Conservation (phyloP, 106 monocot species). For the Cymbidium sinense region DNA sequence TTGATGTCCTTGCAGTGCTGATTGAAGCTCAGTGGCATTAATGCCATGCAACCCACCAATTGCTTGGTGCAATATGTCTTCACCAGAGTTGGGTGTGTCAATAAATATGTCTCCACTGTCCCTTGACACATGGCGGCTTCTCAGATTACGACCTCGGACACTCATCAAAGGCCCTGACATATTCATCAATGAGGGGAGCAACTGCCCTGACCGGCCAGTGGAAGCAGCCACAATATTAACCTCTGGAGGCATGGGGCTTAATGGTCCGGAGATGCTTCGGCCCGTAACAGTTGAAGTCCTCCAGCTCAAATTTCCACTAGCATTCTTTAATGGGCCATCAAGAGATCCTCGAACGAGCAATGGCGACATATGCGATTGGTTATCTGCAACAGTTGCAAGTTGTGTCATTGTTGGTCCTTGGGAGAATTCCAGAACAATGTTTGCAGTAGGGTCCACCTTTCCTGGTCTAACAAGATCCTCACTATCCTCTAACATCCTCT, state of each 20-base stretch:
- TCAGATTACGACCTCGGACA: conserved; percentile 60
- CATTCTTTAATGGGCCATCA: conserved; percentile 71
- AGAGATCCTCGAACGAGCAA: conserved; percentile 92
- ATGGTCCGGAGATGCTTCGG: conserved; percentile 82
- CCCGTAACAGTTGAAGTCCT: conserved; percentile 71
- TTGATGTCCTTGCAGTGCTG: conserved; percentile 84
- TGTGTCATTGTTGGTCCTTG: conserved; percentile 66
- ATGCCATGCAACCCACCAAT: conserved; percentile 45
- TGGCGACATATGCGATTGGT: conserved; percentile 97
- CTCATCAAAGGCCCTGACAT: conserved; percentile 98
- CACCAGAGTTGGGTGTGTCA: conserved; percentile 83
- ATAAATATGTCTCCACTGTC: conserved; percentile 81
- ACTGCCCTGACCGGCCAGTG: conserved; percentile 80
- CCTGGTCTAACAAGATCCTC: conserved; percentile 52
- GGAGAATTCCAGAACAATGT: conserved; percentile 82
- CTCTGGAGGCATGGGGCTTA: conserved; percentile 76
- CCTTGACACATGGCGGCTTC: conserved; percentile 94
- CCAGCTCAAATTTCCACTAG: conserved; percentile 87
- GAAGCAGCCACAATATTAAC: conserved; percentile 44
- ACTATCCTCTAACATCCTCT: conserved; percentile 87
- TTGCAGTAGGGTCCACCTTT: conserved; percentile 53
- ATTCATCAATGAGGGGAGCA: conserved; percentile 83
- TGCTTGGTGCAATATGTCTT: conserved; percentile 56
- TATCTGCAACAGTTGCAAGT: conserved; percentile 61
- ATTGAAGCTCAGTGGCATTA: conserved; percentile 74